Evolutionary conservation across 2,329 filamentous ascomycete species (phyloP), one percentile per base, ranked within the genome.

Genomic region (Aureobasidium zeae): DNA sequence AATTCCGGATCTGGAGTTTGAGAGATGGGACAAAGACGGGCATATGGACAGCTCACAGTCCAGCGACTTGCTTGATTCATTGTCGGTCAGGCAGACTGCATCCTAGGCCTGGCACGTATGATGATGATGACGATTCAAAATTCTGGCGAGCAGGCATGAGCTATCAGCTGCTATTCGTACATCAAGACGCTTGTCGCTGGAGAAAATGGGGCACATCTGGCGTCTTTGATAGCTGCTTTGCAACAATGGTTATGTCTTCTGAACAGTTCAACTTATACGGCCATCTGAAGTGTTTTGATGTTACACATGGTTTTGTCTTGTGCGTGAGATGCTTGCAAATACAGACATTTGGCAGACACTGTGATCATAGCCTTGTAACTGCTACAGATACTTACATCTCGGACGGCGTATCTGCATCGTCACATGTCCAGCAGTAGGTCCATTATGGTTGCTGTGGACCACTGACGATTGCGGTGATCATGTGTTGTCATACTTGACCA

Each of bases 171-270:
- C 20, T 47, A 38, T 41, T 43, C 37, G 36, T 29, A 37, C 25
- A 19, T 20, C n/a, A 32, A 38, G 37, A 41, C 45, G 30, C 15
- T 35, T 41, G 37, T 47, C 45, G 38, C 16, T 33, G 32, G 31
- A 28, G 31, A 35, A 30, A 42, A 21, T 33, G 45, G 45, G 43
- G 38, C 43, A 43, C 20, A 42, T 42, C 30, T 34, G 45, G 45
- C 45, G 45, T 47, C 45, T 43, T 43, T 37, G 45, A 24, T 47
- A 41, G 37, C 37, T 47, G 35, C 38, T 47, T 37, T 42, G 32
- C 45, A 42, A 47, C 37, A 43, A 28, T 32, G 37, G 37, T 34
- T 45, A 37, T 34, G 25, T 45, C 43, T 45, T 45, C 39, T 32
- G 34, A 38, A 45, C 15, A 36, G 5, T n/a, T n/a, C n/a, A n/a